Conservation (phyloP, 768 basidiomycete genomes). For the Boletales sp. region DNA sequence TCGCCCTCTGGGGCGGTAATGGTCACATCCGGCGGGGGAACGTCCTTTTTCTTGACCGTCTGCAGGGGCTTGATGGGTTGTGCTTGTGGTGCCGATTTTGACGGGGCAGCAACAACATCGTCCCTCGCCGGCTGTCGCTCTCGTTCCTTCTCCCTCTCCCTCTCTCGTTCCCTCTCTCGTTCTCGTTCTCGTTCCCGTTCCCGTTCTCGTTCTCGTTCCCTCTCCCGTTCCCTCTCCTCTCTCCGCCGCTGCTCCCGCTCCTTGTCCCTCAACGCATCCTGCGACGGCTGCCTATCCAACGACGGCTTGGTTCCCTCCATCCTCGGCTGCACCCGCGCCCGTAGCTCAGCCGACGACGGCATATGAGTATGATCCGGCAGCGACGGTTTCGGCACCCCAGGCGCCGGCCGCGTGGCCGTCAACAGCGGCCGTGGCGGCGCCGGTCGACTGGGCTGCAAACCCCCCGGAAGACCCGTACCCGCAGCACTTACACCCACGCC, state of each 20-base stretch:
- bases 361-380: constrained; percentile 52
- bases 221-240: constrained; percentile 33
- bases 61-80: constrained; percentile 74
- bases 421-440: constrained; percentile 68
- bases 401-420: constrained; percentile 51
- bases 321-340: constrained; percentile 58
- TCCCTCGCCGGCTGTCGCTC: constrained; percentile 30
- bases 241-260: constrained; percentile 40
- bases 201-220: constrained; percentile 34
- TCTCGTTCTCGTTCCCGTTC: constrained; percentile 31
- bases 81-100: constrained; percentile 32
- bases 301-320: constrained; percentile 33
- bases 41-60: constrained; percentile 58
- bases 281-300: constrained; percentile 37
- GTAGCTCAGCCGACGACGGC: constrained; percentile 62
- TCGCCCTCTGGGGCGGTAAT: constrained; percentile 47
- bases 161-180: neutral
- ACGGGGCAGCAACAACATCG: constrained; percentile 39
- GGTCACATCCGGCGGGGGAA: constrained; percentile 40
- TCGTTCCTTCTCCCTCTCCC: constrained; percentile 12
- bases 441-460: constrained; percentile 55
- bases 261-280: constrained; percentile 33
- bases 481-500: too few relatives aligned
- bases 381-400: constrained; percentile 40
- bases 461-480: too few relatives aligned